Base-by-base conservation (phyloP, 441 rosid genomes). In the Pelargonium fulgidum region DNA sequence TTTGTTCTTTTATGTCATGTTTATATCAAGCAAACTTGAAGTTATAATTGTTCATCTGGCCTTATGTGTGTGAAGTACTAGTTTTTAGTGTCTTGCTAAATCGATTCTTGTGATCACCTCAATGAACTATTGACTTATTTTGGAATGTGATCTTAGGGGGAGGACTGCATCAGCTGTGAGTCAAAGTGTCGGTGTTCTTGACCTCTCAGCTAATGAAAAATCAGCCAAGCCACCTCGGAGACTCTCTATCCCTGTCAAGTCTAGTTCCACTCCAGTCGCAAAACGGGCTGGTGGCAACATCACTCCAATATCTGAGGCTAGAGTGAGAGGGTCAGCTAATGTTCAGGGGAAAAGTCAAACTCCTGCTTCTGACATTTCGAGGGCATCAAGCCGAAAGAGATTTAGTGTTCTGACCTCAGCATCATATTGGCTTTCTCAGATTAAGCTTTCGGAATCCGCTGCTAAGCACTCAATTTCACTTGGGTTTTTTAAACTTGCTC, bases 401-500 rank as follows among this genome's bases (percentile, higher is more conserved):
- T 80, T 77, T 72, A 78, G 70, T 76, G 75, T 58, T 42, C 75
- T 89, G 47, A 74, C 82, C 54, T 87, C 96, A 1, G 76, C 90
- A 65, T 66, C 89, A 0, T 91, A 91, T 71, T 93, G 98, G 98
- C 66, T 89, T n/a, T 22, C 83, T 0, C 97, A 91, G 68, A 88
- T 93, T 68, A 89, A 85, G 86, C 82, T 85, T 59, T 85, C 95
- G 22, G 97, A 93, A 77, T 81, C 93, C 10, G 89, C 79, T 56
- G 85, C 81, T 4, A 89, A 85, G 80, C 98, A 93, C 48, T 78
- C 89, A 0, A 72, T 93, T 58, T 88, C 98, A 3, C 87, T 93
- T 6, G 97, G 92, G 5, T 91, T 93, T 72, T 91, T 93, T 80
- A 91, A 88, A 79, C 97, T 93, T 67, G 97, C 92, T 65, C 73